phyloP scores from a whole-genome alignment of 2,329 filamentous ascomycete species.

The Aspergillus pseudoterreus region DNA sequence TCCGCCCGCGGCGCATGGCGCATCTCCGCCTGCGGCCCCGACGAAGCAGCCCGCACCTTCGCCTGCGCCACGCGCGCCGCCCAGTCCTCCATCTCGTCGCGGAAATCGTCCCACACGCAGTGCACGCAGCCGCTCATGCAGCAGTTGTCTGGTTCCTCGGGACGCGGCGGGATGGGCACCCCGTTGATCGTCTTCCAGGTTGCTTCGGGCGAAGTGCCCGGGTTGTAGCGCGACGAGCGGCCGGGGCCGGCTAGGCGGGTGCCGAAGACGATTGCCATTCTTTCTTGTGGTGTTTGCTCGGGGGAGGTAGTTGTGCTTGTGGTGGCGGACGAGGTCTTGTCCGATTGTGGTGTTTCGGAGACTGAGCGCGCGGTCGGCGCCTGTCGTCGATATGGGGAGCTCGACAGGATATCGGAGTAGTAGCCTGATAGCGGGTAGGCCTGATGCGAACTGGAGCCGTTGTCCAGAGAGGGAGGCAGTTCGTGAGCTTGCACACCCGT shows the following conservation, averaged over 20 bases:
- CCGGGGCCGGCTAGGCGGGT: conserved; percentile 71
- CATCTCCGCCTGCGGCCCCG: conserved; percentile 27
- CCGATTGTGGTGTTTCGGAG: conserved; percentile 8
- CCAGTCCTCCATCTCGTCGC: conserved; percentile 93
- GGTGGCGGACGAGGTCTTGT: conserved; percentile 15
- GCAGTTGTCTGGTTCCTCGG: conserved; percentile 92
- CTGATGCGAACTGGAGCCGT: conserved; percentile 21
- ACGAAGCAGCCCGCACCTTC: conserved; percentile 33
- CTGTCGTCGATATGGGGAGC: conserved; percentile 21
- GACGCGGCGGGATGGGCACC: conserved; percentile 75
- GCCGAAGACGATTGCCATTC: conserved; percentile 73
- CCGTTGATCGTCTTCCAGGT: conserved; percentile 64
- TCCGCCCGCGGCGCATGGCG: conserved; percentile 33
- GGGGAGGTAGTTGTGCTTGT: conserved; percentile 13
- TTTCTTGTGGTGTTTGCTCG: conserved; percentile 37
- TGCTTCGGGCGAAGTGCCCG: conserved; percentile 57
- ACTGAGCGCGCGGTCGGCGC: conserved; percentile 16
- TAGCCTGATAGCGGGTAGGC: conserved; percentile 42
- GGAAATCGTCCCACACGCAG: conserved; percentile 90
- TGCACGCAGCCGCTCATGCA: conserved; percentile 99
- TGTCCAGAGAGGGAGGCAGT: conserved; percentile 2
- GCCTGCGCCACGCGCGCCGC: conserved; percentile 63
- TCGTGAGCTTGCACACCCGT: conserved; percentile 11
- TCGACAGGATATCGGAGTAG: conserved; percentile 41
- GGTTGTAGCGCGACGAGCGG: conserved; percentile 54